Conservation (phyloP, 176 grass and related monocot species). For the Aechmea fasciata region DNA sequence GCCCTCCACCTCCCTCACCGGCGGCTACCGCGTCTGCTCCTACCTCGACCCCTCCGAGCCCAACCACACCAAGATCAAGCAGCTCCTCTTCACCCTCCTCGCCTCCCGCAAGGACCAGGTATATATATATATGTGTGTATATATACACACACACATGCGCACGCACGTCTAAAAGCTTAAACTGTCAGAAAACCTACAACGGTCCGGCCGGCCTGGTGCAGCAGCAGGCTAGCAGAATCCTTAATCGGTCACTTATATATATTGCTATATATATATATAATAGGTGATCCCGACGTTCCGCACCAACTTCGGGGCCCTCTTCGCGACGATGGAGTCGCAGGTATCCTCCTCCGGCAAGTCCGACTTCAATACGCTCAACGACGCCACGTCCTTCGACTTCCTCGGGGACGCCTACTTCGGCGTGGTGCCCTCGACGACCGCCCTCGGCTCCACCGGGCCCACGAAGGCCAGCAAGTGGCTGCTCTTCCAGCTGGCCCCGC, state of each 20-base stretch:
- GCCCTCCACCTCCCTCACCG: constrained; percentile 52
- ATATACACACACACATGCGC: too few relatives aligned
- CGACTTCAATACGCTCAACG: constrained; percentile 54
- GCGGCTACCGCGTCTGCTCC: constrained; percentile 55
- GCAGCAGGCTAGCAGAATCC: too few relatives aligned
- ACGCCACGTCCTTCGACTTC: constrained; percentile 55
- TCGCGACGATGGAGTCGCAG: constrained; percentile 43
- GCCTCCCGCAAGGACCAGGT: constrained; percentile 39
- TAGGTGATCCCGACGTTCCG: constrained; percentile 39
- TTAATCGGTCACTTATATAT: too few relatives aligned
- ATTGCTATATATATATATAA: too few relatives aligned
- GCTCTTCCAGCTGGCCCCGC: constrained; percentile 39
- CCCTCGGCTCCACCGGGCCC: constrained; percentile 21
- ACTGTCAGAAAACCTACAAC: too few relatives aligned
- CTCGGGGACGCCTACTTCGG: constrained; percentile 64
- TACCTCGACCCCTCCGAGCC: constrained; percentile 72
- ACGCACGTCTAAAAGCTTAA: too few relatives aligned
- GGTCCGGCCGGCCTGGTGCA: too few relatives aligned
- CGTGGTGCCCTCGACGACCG: constrained; percentile 21
- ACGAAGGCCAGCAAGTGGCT: constrained; percentile 50
- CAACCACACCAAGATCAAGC: constrained; percentile 53
- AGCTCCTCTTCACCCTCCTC: constrained; percentile 47
- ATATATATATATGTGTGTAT: too few relatives aligned
- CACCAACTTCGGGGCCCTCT: constrained; percentile 39
- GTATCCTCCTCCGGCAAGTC: constrained; percentile 23